These are phyloP conservation scores for Castanea crenata DNA, from an alignment of 306 rosid species.

Conservation along the genomic window DNA sequence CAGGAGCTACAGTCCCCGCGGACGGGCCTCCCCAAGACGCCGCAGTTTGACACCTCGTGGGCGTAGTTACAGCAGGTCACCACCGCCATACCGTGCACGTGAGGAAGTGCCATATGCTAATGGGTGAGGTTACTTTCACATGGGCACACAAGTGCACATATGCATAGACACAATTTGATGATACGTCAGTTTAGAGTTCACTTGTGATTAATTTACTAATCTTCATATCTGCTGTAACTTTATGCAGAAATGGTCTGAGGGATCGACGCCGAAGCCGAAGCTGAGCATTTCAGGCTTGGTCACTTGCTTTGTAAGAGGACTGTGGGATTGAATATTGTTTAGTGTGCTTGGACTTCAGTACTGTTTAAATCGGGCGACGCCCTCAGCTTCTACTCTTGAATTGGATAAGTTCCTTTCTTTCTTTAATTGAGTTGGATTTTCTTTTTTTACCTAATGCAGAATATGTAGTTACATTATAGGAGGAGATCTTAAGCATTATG, in stretches of 20 bases:
- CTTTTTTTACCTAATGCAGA: conserved; percentile 33
- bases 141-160: not conserved
- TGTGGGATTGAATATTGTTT: conserved; percentile 50
- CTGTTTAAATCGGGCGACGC: conserved; percentile 68
- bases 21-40: conserved; percentile 76
- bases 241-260: conserved; percentile 83
- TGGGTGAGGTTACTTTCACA: conserved; percentile 53
- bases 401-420: conserved; percentile 71
- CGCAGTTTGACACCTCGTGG: conserved; percentile 94
- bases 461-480: conserved; percentile 47
- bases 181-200: not conserved
- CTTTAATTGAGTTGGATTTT: conserved; percentile 41
- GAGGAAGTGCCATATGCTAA: conserved; percentile 90
- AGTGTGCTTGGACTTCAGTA: conserved; percentile 60
- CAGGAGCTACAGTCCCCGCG: conserved; percentile 96
- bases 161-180: not conserved
- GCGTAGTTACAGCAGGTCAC: conserved; percentile 89
- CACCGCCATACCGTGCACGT: conserved; percentile 83
- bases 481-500: conserved; percentile 36
- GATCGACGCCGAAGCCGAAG: conserved; percentile 95
- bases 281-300: conserved; percentile 36
- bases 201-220: conserved; percentile 4
- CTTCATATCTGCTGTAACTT: not conserved
- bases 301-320: conserved; percentile 38
- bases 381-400: conserved; percentile 67